Evolutionary conservation across 345 rosid genomes (phyloP).

Genomic region (Erodium maritimum): DNA sequence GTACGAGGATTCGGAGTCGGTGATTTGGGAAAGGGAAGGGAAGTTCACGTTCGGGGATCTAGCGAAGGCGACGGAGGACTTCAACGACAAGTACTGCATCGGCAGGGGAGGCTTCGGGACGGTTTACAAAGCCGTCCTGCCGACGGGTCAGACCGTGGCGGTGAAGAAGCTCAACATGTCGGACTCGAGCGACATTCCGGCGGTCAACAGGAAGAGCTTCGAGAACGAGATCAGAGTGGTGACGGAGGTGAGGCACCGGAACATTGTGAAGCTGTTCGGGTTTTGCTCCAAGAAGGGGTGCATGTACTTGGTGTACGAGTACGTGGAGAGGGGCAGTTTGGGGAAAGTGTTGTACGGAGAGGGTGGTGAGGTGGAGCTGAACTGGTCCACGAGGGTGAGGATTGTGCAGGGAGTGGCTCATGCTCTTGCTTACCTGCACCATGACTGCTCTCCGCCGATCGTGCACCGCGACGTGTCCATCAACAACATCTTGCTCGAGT

Average conservation of each 20-base stretch:
- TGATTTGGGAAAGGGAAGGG: conserved; percentile 50
- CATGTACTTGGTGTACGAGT: conserved; percentile 50
- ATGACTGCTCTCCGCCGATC: conserved; percentile 48
- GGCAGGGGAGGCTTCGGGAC: conserved; percentile 62
- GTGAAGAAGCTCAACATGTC: conserved; percentile 38
- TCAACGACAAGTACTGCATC: conserved; percentile 37
- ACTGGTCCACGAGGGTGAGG: conserved; percentile 34
- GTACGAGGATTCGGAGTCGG: conserved; percentile 13
- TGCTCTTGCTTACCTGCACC: conserved; percentile 60
- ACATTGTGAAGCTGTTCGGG: conserved; percentile 57
- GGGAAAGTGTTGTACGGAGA: conserved; percentile 28
- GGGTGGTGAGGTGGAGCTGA: conserved; percentile 26
- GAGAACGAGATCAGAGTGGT: conserved; percentile 45
- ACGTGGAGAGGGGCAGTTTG: conserved; percentile 45
- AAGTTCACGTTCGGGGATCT: conserved; percentile 47
- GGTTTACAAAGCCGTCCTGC: conserved; percentile 42
- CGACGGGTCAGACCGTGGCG: conserved; percentile 37
- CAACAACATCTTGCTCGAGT: conserved; percentile 48
- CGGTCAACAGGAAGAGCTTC: conserved; percentile 27
- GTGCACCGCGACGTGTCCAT: conserved; percentile 52
- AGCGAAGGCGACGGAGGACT: conserved; percentile 42
- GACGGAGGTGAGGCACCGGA: conserved; percentile 45
- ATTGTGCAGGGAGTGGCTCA: conserved; percentile 55
- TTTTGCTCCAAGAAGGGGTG: conserved; percentile 37
- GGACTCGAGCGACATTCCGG: conserved; percentile 28